These are phyloP conservation scores for Oxytropis ochrocephala DNA, from an alignment of 306 rosid species.

Conservation along the genomic window DNA sequence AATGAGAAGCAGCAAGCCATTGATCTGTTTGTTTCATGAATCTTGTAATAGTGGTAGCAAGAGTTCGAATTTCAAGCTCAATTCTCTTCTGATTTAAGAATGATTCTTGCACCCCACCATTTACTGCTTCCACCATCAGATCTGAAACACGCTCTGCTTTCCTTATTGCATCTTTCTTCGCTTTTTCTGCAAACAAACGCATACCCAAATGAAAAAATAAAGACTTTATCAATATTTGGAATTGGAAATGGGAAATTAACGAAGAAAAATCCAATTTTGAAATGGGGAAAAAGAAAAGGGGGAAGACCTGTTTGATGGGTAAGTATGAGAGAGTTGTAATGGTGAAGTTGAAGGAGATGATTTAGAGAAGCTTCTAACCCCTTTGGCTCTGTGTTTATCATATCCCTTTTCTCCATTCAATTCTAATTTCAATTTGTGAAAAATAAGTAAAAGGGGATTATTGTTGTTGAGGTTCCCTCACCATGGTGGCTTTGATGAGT, in stretches of 20 bases:
- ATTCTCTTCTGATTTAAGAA: conserved; percentile 72
- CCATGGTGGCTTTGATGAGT: too few species aligned
- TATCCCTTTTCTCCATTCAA: background rate
- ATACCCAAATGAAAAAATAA: background rate
- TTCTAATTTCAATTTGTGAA: background rate
- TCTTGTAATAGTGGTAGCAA: conserved; percentile 47
- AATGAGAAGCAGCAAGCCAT: conserved; percentile 71
- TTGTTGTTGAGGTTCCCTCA: too few species aligned
- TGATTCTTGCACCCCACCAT: conserved; percentile 67
- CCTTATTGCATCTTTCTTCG: conserved; percentile 62
- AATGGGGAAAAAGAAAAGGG: background rate
- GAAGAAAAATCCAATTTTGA: background rate
- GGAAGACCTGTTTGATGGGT: conserved; percentile 47
- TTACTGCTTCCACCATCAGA: conserved; percentile 76
- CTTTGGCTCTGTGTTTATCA: conserved; percentile 19
- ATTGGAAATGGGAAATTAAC: background rate
- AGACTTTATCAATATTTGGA: background rate
- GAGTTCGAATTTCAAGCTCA: conserved; percentile 69
- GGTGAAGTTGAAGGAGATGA: conserved; percentile 43
- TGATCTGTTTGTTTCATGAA: conserved; percentile 87
- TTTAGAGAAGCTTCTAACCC: conserved; percentile 53
- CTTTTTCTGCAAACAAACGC: conserved; percentile 39
- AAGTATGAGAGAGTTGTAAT: conserved; percentile 41
- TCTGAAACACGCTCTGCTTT: conserved; percentile 56
- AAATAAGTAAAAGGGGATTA: background rate